These are phyloP conservation scores for Microbotryum saponariae DNA, from an alignment of 1,284 basidiomycete genomes.

Conservation along the genomic window DNA sequence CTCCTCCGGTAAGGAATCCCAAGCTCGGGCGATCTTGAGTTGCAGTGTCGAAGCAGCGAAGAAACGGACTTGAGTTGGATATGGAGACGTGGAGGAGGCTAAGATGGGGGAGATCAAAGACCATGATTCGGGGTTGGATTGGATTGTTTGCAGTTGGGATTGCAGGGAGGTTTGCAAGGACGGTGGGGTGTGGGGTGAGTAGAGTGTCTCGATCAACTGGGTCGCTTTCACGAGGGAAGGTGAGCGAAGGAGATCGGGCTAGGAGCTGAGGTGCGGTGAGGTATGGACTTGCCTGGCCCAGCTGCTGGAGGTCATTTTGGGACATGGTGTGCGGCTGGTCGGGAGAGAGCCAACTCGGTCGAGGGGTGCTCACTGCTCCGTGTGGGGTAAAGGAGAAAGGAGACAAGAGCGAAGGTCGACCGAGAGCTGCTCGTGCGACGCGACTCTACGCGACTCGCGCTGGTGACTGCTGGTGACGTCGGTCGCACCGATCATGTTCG, in stretches of 20 bases:
- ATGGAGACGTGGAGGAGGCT: not conserved
- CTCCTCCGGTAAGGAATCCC: constrained; percentile 21
- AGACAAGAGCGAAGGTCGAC: not conserved
- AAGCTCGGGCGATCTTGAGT: constrained; percentile 31
- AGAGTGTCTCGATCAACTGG: constrained; percentile 20
- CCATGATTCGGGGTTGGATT: constrained; percentile 10
- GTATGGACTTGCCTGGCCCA: constrained; percentile 7
- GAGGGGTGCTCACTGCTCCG: too few relatives aligned
- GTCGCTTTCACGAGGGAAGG: not conserved
- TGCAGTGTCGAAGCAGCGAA: constrained; percentile 36
- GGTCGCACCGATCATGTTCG: too few relatives aligned
- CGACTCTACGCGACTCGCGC: too few relatives aligned
- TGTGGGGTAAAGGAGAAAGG: not conserved
- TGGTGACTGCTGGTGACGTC: too few relatives aligned
- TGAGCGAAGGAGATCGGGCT: not conserved
- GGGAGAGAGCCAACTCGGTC: not conserved
- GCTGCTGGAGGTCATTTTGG: constrained; percentile 13
- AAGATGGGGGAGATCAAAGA: constrained; percentile 13
- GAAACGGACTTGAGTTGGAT: constrained; percentile 26
- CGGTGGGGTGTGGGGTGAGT: constrained; percentile 15
- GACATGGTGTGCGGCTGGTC: constrained; percentile 4
- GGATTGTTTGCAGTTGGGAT: constrained; percentile 16
- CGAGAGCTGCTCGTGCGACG: too few relatives aligned
- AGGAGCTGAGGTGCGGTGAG: not conserved
- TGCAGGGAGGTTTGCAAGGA: constrained; percentile 10